Conservation (phyloP, 768 basidiomycete species). For the Suillus weaverae region DNA sequence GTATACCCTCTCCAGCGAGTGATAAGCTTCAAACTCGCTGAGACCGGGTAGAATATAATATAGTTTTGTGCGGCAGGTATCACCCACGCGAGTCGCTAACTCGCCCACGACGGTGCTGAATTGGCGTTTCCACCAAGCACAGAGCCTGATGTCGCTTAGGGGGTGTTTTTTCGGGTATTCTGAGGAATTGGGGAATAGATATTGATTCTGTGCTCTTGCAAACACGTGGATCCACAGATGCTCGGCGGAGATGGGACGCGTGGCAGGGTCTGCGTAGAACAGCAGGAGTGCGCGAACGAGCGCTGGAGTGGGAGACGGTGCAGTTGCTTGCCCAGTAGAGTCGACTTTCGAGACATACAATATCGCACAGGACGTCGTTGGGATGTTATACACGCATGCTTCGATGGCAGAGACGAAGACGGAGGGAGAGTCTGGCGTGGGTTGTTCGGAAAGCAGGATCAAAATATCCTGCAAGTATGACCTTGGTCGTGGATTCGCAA, state of each 20-base stretch:
- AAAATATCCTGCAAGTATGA: slow-evolving; percentile 76
- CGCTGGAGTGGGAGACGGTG: slow-evolving; percentile 66
- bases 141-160: slow-evolving; percentile 75
- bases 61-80: slow-evolving; percentile 26
- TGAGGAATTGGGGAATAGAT: slow-evolving; percentile 88
- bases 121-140: slow-evolving; percentile 90
- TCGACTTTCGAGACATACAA: slow-evolving; percentile 95
- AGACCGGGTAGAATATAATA: slow-evolving; percentile 75
- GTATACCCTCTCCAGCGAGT: slow-evolving; percentile 47
- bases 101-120: slow-evolving; percentile 56
- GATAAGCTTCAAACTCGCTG: slow-evolving; percentile 62
- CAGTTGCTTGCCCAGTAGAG: slow-evolving; percentile 73
- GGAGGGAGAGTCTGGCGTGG: slow-evolving; percentile 45
- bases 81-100: slow-evolving; percentile 24
- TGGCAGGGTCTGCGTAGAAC: slow-evolving; percentile 63
- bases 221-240: slow-evolving; percentile 85
- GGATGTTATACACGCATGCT: slow-evolving; percentile 71
- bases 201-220: slow-evolving; percentile 87
- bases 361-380: slow-evolving; percentile 65
- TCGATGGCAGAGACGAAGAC: slow-evolving; percentile 81
- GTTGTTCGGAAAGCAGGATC: slow-evolving; percentile 69
- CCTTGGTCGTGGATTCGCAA: slow-evolving; percentile 64
- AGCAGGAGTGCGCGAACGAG: slow-evolving; percentile 67
- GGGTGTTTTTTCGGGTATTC: slow-evolving; percentile 70
- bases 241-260: slow-evolving; percentile 55